Base-by-base conservation (phyloP, 73 alveolate species). In the Tetrahymena thermophila region DNA sequence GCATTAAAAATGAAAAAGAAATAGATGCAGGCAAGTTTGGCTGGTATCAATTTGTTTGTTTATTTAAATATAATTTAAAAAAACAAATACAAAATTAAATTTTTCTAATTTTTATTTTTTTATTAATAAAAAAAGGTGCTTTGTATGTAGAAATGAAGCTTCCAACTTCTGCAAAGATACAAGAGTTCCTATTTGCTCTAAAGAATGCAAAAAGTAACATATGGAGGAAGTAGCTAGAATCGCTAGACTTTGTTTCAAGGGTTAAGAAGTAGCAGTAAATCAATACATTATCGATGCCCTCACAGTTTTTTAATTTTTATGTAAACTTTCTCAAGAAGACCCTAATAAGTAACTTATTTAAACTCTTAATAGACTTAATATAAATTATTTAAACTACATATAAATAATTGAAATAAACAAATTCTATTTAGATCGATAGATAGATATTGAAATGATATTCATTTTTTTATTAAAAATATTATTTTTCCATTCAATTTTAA, bases 141-240 rank as follows among this genome's bases (percentile, higher is more conserved):
- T 96, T 42, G 94, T 96, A 0, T 96, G 97, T 43, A 96, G 97
- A 96, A 96, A 96, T 38, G 83, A 37, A 83, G 97, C 97, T 83
- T 94, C 94, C 40, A 34, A 50, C 84, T 96, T 94, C 84, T 94
- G 96, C 94, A 96, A 93, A 11, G 97, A 96, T 6, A 85, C 97
- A 31, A 94, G 94, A 96, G 96, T 94, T 94, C 97, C 97, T 28
- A 85, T 96, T 37, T 96, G 97, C 94, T 40, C 97, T 17, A 96
- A 94, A 56, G 96, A 96, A 95, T 96, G 97, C 23, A 96, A 96
- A 43, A 43, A 84, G 14, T 10, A 34, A 85, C 97, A 95, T 43
- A 43, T 95, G 56, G 94, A 95, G 96, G 35, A 95, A 55, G 95
- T 25, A 11, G 35, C 93, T 34, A 71, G 84, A 34, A 35, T 95